Percentiles rank a stretch among this genome's conserved stretches.
phyloP scores from a whole-genome alignment of 441 rosid genomes.

The Dalechampia spathulata region DNA sequence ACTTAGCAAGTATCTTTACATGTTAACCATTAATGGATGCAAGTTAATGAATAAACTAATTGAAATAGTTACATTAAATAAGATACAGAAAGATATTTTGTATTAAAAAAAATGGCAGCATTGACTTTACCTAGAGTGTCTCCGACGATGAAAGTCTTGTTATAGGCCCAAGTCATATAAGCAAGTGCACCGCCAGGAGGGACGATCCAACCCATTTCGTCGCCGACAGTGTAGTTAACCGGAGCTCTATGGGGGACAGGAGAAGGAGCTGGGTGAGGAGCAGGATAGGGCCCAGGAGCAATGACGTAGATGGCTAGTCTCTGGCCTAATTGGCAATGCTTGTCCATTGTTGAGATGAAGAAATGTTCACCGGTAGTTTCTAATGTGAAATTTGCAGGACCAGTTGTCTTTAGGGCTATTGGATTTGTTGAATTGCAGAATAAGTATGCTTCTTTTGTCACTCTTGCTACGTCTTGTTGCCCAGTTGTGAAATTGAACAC shows the following conservation, averaged over 20 bases:
- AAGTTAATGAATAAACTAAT: too few species aligned
- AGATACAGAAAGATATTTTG: too few species aligned
- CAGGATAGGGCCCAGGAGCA: not conserved
- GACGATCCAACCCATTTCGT: constrained; percentile 11
- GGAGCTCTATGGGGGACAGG: not conserved
- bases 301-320: constrained; percentile 3
- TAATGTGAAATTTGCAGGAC: constrained; percentile 7
- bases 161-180: constrained; percentile 16
- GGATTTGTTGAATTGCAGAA: constrained; percentile 9
- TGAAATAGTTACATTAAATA: too few species aligned
- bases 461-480: constrained; percentile 7
- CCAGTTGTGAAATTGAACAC: constrained; percentile 12
- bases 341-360: constrained; percentile 1
- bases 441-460: constrained; percentile 7
- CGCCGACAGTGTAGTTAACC: not conserved
- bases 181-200: constrained; percentile 9
- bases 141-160: constrained; percentile 15
- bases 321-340: constrained; percentile 6
- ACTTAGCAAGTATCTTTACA: too few species aligned
- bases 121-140: constrained; percentile 16
- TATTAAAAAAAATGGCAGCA: too few species aligned
- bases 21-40: too few species aligned
- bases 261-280: not conserved
- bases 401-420: not conserved
- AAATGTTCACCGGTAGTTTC: constrained; percentile 1